phyloP scores from a whole-genome alignment of 2,329 filamentous ascomycete genomes.

The Nannizzia gypsea region DNA sequence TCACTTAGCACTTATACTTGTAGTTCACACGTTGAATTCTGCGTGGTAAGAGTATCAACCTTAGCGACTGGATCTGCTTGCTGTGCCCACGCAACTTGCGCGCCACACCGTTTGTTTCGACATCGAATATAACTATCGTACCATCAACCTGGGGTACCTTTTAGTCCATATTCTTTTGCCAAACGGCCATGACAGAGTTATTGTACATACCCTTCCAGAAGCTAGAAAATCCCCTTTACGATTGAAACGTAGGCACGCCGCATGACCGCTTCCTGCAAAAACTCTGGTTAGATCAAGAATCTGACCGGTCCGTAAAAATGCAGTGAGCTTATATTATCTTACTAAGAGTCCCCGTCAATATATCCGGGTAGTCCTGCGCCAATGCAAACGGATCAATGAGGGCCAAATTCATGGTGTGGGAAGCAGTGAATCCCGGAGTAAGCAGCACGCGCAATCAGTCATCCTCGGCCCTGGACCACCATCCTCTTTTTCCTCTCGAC shows the following conservation, averaged over 20 bases:
- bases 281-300: too few relatives aligned
- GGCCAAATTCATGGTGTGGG: slow-evolving; percentile 53
- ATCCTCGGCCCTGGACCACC: background rate
- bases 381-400: slow-evolving; percentile 60
- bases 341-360: slow-evolving; percentile 78
- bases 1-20: background rate
- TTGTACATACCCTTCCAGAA: slow-evolving; percentile 59
- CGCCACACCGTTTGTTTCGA: slow-evolving; percentile 94
- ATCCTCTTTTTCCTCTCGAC: background rate
- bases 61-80: slow-evolving; percentile 83
- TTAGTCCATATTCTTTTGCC: slow-evolving; percentile 6
- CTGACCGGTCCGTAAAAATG: slow-evolving; percentile 29
- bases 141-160: slow-evolving; percentile 52
- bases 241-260: slow-evolving; percentile 70
- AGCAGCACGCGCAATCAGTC: background rate
- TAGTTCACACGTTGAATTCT: background rate
- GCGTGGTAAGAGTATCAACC: slow-evolving; percentile 23
- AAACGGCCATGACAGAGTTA: background rate
- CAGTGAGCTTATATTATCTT: slow-evolving; percentile 26
- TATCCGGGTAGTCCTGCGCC: slow-evolving; percentile 77
- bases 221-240: slow-evolving; percentile 89
- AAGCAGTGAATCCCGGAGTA: background rate
- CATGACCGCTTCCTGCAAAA: slow-evolving; percentile 46
- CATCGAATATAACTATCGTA: slow-evolving; percentile 88
- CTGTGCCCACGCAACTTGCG: slow-evolving; percentile 89